phyloP scores from a whole-genome alignment of 2,329 filamentous ascomycete species.

The Chaetomiaceae sp. region DNA sequence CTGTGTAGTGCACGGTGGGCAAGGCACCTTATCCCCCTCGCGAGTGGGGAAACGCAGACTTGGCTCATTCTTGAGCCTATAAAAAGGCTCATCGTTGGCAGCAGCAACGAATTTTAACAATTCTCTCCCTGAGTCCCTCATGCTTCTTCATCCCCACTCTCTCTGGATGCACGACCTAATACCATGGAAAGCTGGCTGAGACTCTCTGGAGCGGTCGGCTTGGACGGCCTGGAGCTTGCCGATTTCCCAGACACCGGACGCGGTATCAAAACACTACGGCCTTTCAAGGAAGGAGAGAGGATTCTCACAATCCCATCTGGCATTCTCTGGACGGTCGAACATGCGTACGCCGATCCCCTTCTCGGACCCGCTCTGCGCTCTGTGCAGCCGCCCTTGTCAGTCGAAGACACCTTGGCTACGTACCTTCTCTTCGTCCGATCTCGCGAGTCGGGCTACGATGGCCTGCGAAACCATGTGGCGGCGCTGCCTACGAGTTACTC shows the following conservation, averaged over 20 bases:
- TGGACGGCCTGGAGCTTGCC: conserved; percentile 3
- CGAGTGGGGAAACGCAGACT: no score
- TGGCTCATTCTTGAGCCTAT: no score
- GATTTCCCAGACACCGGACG: conserved; percentile 7
- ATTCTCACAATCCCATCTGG: conserved; percentile 4
- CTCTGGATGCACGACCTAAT: no score
- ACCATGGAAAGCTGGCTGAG: conserved; percentile 6
- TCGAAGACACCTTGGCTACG: conserved; percentile 5
- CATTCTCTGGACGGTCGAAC: conserved; percentile 8
- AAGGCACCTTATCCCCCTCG: no score
- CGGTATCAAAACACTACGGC: conserved; percentile 1
- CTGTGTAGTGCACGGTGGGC: no score
- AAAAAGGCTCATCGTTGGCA: no score
- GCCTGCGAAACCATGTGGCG: conserved; percentile 7
- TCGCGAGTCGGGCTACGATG: conserved; percentile 9
- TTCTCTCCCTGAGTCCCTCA: no score
- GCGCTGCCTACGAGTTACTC: conserved; percentile 4
- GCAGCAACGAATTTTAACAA: no score
- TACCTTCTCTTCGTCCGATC: conserved; percentile 6
- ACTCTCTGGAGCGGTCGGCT: conserved; percentile 2
- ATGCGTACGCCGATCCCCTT: conserved; percentile 7
- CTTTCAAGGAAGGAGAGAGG: conserved; percentile 2
- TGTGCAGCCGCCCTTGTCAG: conserved; percentile 5
- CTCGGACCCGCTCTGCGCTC: conserved; percentile 6
- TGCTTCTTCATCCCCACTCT: no score